A percentile compares a stretch with the other conserved stretches of the same genome.
phyloP scores from a whole-genome alignment of 768 basidiomycete species.

The Termitomyces sp. region DNA sequence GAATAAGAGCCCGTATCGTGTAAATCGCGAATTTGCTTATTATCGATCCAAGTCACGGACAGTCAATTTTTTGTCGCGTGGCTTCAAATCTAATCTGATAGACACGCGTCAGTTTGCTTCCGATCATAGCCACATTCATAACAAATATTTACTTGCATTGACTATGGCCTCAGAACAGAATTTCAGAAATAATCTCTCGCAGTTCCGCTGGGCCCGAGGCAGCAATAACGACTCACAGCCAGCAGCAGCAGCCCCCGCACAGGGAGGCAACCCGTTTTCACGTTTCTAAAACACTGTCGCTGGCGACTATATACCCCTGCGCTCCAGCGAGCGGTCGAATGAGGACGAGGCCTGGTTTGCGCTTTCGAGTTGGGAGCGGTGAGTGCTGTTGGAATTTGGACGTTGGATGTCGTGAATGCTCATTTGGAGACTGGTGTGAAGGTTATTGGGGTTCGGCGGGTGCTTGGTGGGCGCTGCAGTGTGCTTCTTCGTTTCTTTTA shows the following conservation, averaged over 20 bases:
- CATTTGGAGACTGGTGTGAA: slow-evolving; percentile 23
- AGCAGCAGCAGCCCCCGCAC: slow-evolving; percentile 25
- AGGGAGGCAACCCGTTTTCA: slow-evolving; percentile 65
- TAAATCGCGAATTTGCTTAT: slow-evolving; percentile 11
- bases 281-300: slow-evolving; percentile 86
- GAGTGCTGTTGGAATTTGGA: slow-evolving; percentile 11
- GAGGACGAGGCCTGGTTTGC: slow-evolving; percentile 97
- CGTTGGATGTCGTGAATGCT: background rate
- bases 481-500: slow-evolving; percentile 90
- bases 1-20: slow-evolving; percentile 18
- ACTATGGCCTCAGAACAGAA: slow-evolving; percentile 49
- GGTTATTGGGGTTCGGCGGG: slow-evolving; percentile 86
- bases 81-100: background rate
- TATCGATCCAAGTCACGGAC: slow-evolving; percentile 20
- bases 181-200: slow-evolving; percentile 73
- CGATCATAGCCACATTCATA: too few relatives aligned
- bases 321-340: slow-evolving; percentile 77
- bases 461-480: slow-evolving; percentile 88
- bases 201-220: slow-evolving; percentile 84
- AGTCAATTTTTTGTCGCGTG: slow-evolving; percentile 2
- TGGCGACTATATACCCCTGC: slow-evolving; percentile 84
- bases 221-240: slow-evolving; percentile 58
- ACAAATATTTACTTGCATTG: slow-evolving; percentile 12
- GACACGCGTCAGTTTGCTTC: too few relatives aligned
- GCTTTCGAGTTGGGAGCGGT: slow-evolving; percentile 92